Evolutionary conservation across 2,329 filamentous ascomycete genomes (phyloP), one percentile per base, ranked within the genome.

Genomic region (Clonostachys chloroleuca): DNA sequence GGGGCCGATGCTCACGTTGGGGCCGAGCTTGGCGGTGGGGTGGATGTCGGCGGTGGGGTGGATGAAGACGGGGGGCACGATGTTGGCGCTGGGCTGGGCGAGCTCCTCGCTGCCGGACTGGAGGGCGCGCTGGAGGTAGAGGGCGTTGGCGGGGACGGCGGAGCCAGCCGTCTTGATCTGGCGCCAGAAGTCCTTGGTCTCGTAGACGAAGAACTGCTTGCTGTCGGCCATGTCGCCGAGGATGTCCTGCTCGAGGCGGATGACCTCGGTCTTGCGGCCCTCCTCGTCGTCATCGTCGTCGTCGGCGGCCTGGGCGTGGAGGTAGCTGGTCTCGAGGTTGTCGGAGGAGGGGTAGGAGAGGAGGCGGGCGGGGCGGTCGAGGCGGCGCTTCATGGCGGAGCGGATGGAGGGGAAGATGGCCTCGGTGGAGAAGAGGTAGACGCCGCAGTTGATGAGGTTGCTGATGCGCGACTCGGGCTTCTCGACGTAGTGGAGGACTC

Each of bases 151-250:
- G 14, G 94, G 94, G 30, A 99, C 91, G 44, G 94, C 94, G 6
- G 92, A 97, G 50, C 94, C 94, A 50, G 94, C 94, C 2, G 94
- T 96, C 81, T 99, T 99, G 81, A 99, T 97, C 77, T 99, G 94
- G 59, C 94, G 90, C 94, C 94, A 99, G 70, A 99, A 99, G 68
- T 97, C 94, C 74, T 95, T 95, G 55, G 92, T 97, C 75, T 99
- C 94, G 67, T 96, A 88, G 34, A 97, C 94, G 70, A 91, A 97
- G 77, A 99, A 99, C 68, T 94, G 89, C 73, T 95, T 94, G 80
- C 83, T 96, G 70, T 97, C 94, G 51, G 94, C 92, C 61, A 97
- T 84, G 62, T 97, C 92, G 45, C 91, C 87, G 50, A 99, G 80
- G 45, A 97, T 96, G 65, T 99, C 94, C 73, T 97, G 94, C 74